Percentiles rank a stretch among this genome's conserved stretches.
Evolutionary conservation across 345 rosid species (phyloP).

Genomic region (Crucihimalaya himalaica): DNA sequence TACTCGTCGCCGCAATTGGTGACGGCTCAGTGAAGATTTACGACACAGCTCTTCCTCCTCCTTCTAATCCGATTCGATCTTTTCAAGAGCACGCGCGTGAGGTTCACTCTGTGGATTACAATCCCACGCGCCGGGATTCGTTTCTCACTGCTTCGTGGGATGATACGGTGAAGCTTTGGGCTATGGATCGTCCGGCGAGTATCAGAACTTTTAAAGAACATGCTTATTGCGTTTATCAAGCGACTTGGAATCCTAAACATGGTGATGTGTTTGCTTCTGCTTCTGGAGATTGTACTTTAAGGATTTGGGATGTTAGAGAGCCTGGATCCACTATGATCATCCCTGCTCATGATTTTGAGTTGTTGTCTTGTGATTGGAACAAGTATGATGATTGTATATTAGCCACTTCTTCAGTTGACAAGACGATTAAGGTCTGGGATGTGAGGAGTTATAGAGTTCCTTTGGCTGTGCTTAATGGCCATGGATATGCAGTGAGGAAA

Average conservation of each 20-base stretch:
- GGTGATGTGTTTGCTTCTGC: constrained; percentile 93
- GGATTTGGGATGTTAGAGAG: constrained; percentile 92
- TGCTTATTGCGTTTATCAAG: constrained; percentile 82
- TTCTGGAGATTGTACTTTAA: constrained; percentile 78
- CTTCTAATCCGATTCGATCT: constrained; percentile 74
- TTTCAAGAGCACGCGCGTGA: constrained; percentile 93
- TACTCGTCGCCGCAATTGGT: constrained; percentile 72
- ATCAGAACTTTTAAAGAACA: constrained; percentile 89
- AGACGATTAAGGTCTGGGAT: constrained; percentile 79
- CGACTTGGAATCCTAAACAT: constrained; percentile 85
- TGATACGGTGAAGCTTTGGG: constrained; percentile 89
- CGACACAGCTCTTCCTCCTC: constrained; percentile 75
- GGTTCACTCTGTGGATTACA: constrained; percentile 78
- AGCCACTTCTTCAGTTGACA: constrained; percentile 83
- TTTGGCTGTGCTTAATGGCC: constrained; percentile 72
- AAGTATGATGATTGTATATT: constrained; percentile 83
- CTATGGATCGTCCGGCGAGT: constrained; percentile 81
- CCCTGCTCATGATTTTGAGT: constrained; percentile 84
- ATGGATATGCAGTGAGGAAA: constrained; percentile 80
- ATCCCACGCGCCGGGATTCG: constrained; percentile 92
- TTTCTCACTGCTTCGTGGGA: constrained; percentile 92
- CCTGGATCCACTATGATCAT: constrained; percentile 91
- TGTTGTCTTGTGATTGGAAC: constrained; percentile 86
- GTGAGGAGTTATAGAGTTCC: constrained; percentile 77
- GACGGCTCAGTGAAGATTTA: constrained; percentile 91